phyloP scores from a whole-genome alignment of 2,329 filamentous ascomycete genomes.

The Xylariaceae sp. region DNA sequence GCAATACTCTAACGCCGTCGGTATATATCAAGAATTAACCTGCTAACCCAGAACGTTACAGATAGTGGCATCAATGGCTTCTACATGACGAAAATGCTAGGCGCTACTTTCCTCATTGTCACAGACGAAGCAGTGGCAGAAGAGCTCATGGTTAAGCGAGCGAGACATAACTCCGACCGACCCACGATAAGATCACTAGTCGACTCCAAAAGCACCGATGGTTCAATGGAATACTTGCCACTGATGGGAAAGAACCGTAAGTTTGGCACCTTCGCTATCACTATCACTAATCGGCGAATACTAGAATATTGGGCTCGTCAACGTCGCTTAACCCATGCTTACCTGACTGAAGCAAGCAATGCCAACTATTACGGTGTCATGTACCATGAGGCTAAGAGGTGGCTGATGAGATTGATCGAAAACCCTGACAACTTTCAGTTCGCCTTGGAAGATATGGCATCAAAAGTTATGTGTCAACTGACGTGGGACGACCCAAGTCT shows the following conservation, averaged over 20 bases:
- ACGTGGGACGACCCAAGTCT: conserved; percentile 60
- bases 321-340: conserved; percentile 58
- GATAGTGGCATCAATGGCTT: conserved; percentile 43
- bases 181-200: conserved; percentile 56
- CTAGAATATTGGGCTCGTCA: conserved; percentile 62
- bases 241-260: conserved; percentile 62
- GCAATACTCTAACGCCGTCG: background rate
- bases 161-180: conserved; percentile 59
- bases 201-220: conserved; percentile 60
- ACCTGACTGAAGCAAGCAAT: conserved; percentile 51
- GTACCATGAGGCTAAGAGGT: conserved; percentile 61
- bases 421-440: conserved; percentile 58
- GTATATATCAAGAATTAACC: background rate
- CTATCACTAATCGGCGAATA: conserved; percentile 5
- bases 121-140: conserved; percentile 60
- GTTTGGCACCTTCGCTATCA: conserved; percentile 23
- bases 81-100: conserved; percentile 46
- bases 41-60: conserved; percentile 8
- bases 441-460: conserved; percentile 62
- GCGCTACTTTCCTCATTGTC: conserved; percentile 50
- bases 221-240: conserved; percentile 63
- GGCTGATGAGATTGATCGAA: conserved; percentile 55
- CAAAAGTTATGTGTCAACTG: conserved; percentile 62
- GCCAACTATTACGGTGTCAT: conserved; percentile 48
- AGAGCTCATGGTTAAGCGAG: conserved; percentile 59